Evolutionary conservation across 148 eudicot species (phyloP), one percentile per base, ranked within the genome.

Genomic region (Camellia lanceoleosa): DNA sequence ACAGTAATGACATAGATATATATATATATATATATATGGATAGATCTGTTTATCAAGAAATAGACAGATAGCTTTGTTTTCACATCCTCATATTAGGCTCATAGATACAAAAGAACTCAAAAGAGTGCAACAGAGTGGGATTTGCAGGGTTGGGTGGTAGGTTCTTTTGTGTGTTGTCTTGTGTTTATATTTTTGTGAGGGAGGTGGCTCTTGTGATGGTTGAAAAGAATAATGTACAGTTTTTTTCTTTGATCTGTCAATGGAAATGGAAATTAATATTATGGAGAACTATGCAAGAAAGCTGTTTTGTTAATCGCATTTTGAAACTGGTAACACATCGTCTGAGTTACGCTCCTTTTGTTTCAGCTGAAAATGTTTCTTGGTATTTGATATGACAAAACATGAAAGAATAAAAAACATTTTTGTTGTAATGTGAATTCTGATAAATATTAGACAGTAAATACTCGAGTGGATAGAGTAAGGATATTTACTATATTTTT

Each of bases 171-270:
- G 77, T 59, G 10, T 42, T 64, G 52, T 41, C 55, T 68, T 70
- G 78, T 70, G 78, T 78, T 77, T 46, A 23, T 82, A 66, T 19
- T 44, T 43, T 60, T 62, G 61, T 43, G 71, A 61, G 77, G 20
- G 55, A 56, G 81, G 72, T 54, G 84, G 64, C 58, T 59, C 67
- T n/a, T 46, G n/a, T 68, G 74, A 65, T 54, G 15, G 78, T 49
- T 15, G 68, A 74, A 76, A 74, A 81, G 83, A 77, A 80, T 70
- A 52, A 56, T 89, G 88, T 85, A 85, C 78, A 85, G 86, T 82
- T 42, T 65, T 65, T 18, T 77, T 59, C 55, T 78, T 59, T 66
- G 49, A 59, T 42, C 4, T 70, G 7, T 15, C 20, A 74, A 19
- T 15, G 47, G 63, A 38, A 63, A 65, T 79, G n/a, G 80, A 63